These are phyloP conservation scores for Plasmodium relictum DNA, from an alignment of 169 alveolate species.

Conservation along the genomic window DNA sequence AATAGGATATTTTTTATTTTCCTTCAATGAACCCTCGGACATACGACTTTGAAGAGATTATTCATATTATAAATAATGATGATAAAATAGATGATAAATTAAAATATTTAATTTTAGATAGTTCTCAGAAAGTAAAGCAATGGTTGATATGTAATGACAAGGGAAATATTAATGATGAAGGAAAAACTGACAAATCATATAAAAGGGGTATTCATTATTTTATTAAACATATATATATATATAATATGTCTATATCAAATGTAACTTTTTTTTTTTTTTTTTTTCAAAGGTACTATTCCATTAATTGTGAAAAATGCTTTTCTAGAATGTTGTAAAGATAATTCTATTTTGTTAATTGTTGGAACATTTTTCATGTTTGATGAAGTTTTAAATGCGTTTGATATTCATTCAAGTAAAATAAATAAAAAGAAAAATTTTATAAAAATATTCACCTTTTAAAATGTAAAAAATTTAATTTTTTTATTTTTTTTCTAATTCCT, in stretches of 20 bases:
- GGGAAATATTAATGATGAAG: not conserved
- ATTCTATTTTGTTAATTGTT: conserved; percentile 67
- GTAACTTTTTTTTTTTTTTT: not conserved
- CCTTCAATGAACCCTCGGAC: conserved; percentile 52
- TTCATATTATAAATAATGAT: conserved; percentile 29
- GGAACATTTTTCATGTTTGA: conserved; percentile 80
- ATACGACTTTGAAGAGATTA: conserved; percentile 49
- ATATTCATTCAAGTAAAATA: conserved; percentile 43
- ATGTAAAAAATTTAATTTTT: not conserved
- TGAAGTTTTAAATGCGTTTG: conserved; percentile 69
- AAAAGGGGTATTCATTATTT: conserved; percentile 44
- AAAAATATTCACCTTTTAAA: not conserved
- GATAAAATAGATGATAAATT: conserved; percentile 11
- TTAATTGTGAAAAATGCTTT: conserved; percentile 77
- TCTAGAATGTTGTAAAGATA: conserved; percentile 78
- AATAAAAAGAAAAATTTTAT: not conserved
- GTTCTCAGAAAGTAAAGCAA: conserved; percentile 24
- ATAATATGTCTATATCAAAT: not conserved
- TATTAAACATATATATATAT: not conserved
- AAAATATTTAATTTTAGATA: conserved; percentile 10
- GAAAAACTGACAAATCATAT: conserved; percentile 1
- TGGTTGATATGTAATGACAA: conserved; percentile 16
- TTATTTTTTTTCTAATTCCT: conserved; percentile 1
- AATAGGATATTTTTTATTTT: conserved; percentile 51
- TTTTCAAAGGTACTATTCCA: conserved; percentile 65